Conservation (phyloP, 805 yeast species). For the Candida wancherniae region DNA sequence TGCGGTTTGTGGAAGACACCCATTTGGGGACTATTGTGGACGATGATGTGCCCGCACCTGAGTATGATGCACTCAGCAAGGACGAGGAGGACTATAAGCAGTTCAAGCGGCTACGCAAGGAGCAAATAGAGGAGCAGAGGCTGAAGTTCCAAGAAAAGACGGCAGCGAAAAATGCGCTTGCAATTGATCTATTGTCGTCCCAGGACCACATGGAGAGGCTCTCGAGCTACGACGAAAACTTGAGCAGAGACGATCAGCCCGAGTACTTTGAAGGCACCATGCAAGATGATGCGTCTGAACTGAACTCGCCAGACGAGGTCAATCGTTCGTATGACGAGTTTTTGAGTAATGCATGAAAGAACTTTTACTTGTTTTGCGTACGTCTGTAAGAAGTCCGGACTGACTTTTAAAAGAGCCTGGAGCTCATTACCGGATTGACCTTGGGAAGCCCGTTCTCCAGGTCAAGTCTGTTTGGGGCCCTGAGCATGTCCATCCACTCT, state of each 20-base stretch:
- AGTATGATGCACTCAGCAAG: constrained; percentile 6
- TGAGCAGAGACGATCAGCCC: constrained; percentile 35
- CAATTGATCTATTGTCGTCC: constrained; percentile 7
- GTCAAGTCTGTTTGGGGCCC: too few species aligned
- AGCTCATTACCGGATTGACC: too few species aligned
- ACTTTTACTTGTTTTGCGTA: too few species aligned
- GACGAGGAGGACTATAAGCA: constrained; percentile 12
- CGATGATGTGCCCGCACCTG: constrained; percentile 9
- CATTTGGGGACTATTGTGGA: constrained; percentile 46
- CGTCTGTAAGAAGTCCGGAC: too few species aligned
- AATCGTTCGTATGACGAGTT: constrained; percentile 36
- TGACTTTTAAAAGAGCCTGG: too few species aligned
- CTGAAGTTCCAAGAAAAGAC: neutral
- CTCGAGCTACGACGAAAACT: constrained; percentile 26
- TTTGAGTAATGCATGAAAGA: constrained; percentile 12
- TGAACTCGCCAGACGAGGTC: constrained; percentile 27
- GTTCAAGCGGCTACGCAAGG: constrained; percentile 12
- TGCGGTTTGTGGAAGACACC: constrained; percentile 48
- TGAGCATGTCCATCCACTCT: too few species aligned
- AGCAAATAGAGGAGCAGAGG: constrained; percentile 3
- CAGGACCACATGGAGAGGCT: constrained; percentile 11
- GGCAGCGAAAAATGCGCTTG: constrained; percentile 1
- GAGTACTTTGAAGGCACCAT: constrained; percentile 37
- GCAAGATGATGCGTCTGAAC: too few species aligned
- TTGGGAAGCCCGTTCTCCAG: too few species aligned